phyloP scores from a whole-genome alignment of 2,329 filamentous ascomycete genomes.

The Byssochlamys sp. region DNA sequence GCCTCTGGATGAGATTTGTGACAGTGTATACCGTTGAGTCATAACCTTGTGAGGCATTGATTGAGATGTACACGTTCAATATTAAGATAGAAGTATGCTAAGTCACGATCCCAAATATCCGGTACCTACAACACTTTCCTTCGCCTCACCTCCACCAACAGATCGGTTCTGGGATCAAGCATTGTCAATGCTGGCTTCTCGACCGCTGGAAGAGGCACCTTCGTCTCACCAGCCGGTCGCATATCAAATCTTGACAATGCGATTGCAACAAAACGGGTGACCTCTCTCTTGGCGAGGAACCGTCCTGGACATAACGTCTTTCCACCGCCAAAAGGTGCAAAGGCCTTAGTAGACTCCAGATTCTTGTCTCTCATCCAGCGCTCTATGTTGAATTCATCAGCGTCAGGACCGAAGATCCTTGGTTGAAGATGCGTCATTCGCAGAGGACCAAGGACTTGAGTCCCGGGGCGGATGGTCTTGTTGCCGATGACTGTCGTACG shows the following conservation, averaged over 20 bases:
- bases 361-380: not conserved
- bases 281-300: not conserved
- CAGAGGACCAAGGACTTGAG: not conserved
- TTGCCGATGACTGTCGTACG: not conserved
- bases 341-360: not conserved
- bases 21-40: too few species aligned
- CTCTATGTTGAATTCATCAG: not conserved
- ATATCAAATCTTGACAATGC: not conserved
- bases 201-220: not conserved
- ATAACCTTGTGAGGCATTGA: not conserved
- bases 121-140: not conserved
- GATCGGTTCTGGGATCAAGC: not conserved
- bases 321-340: not conserved
- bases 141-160: not conserved
- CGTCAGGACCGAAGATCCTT: not conserved
- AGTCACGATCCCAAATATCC: not conserved
- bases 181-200: not conserved
- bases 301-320: not conserved
- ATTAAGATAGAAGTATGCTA: not conserved
- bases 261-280: not conserved
- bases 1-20: too few species aligned
- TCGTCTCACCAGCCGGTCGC: not conserved
- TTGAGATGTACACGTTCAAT: not conserved
- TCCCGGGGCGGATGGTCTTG: not conserved
- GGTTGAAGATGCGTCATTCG: not conserved